Percentiles rank a stretch among this genome's conserved stretches.
These are phyloP conservation scores for Russula sp. DNA, from an alignment of 768 basidiomycete genomes.

Conservation along the genomic window DNA sequence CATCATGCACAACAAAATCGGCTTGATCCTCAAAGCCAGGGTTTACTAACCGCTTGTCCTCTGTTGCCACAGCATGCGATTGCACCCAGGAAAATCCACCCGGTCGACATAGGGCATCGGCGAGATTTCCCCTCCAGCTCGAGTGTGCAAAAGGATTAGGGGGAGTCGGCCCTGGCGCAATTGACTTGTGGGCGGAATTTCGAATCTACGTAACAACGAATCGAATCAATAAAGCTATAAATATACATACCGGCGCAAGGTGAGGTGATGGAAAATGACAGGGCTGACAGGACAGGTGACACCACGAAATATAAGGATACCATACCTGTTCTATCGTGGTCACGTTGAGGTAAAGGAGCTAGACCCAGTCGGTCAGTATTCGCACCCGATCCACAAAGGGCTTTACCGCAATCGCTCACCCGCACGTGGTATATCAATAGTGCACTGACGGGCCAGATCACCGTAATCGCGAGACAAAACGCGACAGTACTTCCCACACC, in stretches of 20 bases:
- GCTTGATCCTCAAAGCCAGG: constrained; percentile 45
- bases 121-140: constrained; percentile 65
- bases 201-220: constrained; percentile 53
- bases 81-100: constrained; percentile 77
- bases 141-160: constrained; percentile 87
- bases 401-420: constrained; percentile 41
- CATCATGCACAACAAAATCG: constrained; percentile 8
- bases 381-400: background rate
- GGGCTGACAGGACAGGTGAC: constrained; percentile 19
- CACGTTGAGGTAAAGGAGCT: constrained; percentile 79
- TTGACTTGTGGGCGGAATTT: constrained; percentile 70
- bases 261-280: constrained; percentile 11
- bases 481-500: constrained; percentile 77
- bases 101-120: constrained; percentile 75
- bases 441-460: constrained; percentile 80
- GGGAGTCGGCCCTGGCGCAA: constrained; percentile 58
- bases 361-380: constrained; percentile 19
- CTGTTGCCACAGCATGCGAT: constrained; percentile 49
- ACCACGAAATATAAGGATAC: constrained; percentile 18
- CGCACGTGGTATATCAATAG: constrained; percentile 80
- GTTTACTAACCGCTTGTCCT: constrained; percentile 71
- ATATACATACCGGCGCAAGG: constrained; percentile 19
- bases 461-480: constrained; percentile 62
- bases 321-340: constrained; percentile 93
- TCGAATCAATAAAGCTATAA: constrained; percentile 16